Conservation (phyloP, 2,329 filamentous ascomycete genomes). For the Trichoderma sp. region DNA sequence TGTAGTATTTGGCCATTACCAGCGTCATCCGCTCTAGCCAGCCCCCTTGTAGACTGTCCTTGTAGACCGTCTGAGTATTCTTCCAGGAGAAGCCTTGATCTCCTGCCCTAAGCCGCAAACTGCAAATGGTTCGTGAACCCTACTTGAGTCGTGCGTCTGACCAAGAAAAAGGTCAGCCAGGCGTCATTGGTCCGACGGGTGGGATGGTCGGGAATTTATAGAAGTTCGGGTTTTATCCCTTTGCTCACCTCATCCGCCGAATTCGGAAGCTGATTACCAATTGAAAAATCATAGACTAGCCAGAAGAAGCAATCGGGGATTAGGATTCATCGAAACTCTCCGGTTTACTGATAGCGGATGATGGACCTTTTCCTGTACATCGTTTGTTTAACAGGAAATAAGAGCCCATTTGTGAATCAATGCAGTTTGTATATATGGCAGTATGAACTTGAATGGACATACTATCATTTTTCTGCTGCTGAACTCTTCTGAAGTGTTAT, state of each 20-base stretch:
- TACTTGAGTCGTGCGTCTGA: background rate
- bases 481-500: background rate
- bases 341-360: background rate
- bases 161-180: background rate
- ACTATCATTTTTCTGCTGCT: background rate
- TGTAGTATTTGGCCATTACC: background rate
- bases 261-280: slow-evolving; percentile 8
- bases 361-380: background rate
- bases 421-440: accelerated
- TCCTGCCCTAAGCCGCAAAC: background rate
- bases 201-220: background rate
- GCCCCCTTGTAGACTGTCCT: background rate
- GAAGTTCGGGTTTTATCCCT: background rate
- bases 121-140: background rate
- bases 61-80: too few species aligned
- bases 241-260: background rate
- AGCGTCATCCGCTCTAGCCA: background rate
- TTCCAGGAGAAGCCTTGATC: too few species aligned
- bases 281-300: background rate
- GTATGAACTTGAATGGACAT: background rate
- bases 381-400: background rate
- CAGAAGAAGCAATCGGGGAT: background rate
- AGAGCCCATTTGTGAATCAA: background rate
- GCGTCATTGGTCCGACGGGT: background rate
- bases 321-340: background rate